Percentiles rank a stretch among this genome's conserved stretches.
phyloP scores from a whole-genome alignment of 768 basidiomycete species.

The Neoboletus brunneissimus region DNA sequence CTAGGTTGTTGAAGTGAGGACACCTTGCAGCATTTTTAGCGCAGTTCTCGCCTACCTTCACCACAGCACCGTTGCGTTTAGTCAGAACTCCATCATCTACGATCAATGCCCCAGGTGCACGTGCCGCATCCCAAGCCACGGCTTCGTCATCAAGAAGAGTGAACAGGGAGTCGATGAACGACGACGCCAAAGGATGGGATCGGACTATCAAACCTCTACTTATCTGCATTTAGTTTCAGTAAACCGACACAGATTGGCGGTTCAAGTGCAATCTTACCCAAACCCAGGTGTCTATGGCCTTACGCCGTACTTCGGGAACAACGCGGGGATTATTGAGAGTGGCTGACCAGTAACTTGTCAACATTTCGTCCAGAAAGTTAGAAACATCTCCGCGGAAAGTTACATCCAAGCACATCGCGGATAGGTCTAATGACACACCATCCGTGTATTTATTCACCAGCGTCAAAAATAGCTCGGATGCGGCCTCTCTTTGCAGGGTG shows the following conservation, averaged over 20 bases:
- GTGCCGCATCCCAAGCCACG: slow-evolving; percentile 73
- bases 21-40: background rate
- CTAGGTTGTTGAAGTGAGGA: slow-evolving; percentile 36
- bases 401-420: background rate
- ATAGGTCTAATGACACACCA: slow-evolving; percentile 39
- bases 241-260: background rate
- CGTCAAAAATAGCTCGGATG: slow-evolving; percentile 56
- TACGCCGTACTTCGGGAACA: slow-evolving; percentile 41
- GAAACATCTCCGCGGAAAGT: slow-evolving; percentile 39
- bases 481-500: slow-evolving; percentile 52
- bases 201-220: slow-evolving; percentile 77
- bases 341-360: slow-evolving; percentile 48
- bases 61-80: slow-evolving; percentile 73
- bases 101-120: slow-evolving; percentile 65
- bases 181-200: slow-evolving; percentile 56
- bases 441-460: slow-evolving; percentile 77
- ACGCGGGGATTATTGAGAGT: slow-evolving; percentile 39
- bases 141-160: slow-evolving; percentile 62
- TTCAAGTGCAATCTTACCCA: slow-evolving; percentile 51
- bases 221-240: slow-evolving; percentile 45
- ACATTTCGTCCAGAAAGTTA: slow-evolving; percentile 41
- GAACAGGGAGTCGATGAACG: slow-evolving; percentile 64
- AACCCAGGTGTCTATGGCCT: slow-evolving; percentile 59
- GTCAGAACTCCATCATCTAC: slow-evolving; percentile 61
- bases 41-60: slow-evolving; percentile 53